Percentiles rank a stretch among this genome's conserved stretches.
phyloP scores from a whole-genome alignment of 495 filamentous ascomycete genomes.

The Lindgomyces ingoldianus region DNA sequence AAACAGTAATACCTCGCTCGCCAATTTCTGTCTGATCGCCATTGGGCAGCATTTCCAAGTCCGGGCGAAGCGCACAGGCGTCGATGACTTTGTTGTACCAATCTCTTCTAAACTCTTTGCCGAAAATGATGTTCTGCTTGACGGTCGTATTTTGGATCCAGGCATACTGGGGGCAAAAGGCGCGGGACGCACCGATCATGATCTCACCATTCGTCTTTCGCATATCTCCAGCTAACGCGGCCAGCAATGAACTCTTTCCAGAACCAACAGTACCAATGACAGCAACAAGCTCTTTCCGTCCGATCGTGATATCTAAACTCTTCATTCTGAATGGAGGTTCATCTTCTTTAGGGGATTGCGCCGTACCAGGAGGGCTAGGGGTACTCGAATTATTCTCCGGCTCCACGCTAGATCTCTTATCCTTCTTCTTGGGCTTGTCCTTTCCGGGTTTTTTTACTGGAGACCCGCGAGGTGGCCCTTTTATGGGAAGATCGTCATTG shows the following conservation, averaged over 20 bases:
- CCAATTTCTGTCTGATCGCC: conserved; percentile 76
- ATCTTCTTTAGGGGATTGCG: conserved; percentile 45
- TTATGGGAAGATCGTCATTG: conserved; percentile 47
- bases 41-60: conserved; percentile 74
- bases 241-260: conserved; percentile 88
- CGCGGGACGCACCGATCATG: conserved; percentile 71
- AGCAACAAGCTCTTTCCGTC: conserved; percentile 80
- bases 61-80: conserved; percentile 69
- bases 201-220: conserved; percentile 73
- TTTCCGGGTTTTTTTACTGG: conserved; percentile 22
- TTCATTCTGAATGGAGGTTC: conserved; percentile 81
- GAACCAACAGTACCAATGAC: conserved; percentile 90
- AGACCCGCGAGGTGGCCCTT: conserved; percentile 15
- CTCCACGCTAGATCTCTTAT: conserved; percentile 38
- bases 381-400: conserved; percentile 37
- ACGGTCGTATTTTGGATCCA: conserved; percentile 96
- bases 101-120: conserved; percentile 66
- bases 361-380: conserved; percentile 54
- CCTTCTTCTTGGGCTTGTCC: conserved; percentile 47
- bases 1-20: conserved; percentile 77
- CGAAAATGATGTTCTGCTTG: conserved; percentile 87
- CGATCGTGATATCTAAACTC: conserved; percentile 70
- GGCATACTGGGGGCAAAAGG: conserved; percentile 93
- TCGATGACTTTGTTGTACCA: conserved; percentile 65
- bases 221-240: conserved; percentile 94